Conservation (phyloP, 2,329 filamentous ascomycete genomes). For the Diaporthe australafricana region DNA sequence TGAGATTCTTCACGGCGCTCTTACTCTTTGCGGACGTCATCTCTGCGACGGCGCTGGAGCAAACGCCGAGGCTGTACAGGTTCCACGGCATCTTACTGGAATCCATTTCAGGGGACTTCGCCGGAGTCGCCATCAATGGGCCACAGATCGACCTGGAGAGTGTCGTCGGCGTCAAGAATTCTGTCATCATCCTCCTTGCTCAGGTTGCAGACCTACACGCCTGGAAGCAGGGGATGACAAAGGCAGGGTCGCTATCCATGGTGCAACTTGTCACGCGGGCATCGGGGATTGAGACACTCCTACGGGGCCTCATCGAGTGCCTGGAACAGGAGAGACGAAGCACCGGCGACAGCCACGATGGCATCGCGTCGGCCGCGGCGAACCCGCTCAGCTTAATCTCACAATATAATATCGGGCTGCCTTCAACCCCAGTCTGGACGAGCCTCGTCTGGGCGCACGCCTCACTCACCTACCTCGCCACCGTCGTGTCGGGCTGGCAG, state of each 20-base stretch:
- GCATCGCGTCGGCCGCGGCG: not conserved
- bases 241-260: slow-evolving; percentile 56
- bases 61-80: slow-evolving; percentile 47
- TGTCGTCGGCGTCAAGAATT: slow-evolving; percentile 68
- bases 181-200: slow-evolving; percentile 65
- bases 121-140: slow-evolving; percentile 45
- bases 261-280: slow-evolving; percentile 52
- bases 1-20: slow-evolving; percentile 48
- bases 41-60: slow-evolving; percentile 47
- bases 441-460: slow-evolving; percentile 59
- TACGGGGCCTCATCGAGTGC: slow-evolving; percentile 48
- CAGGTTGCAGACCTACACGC: slow-evolving; percentile 64
- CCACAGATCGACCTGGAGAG: slow-evolving; percentile 58
- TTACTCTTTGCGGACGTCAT: slow-evolving; percentile 52
- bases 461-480: slow-evolving; percentile 58
- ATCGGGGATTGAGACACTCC: slow-evolving; percentile 51
- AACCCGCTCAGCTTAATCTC: slow-evolving; percentile 29
- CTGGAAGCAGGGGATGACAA: slow-evolving; percentile 64
- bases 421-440: not conserved
- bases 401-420: not conserved
- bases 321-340: slow-evolving; percentile 43
- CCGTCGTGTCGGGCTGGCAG: slow-evolving; percentile 64
- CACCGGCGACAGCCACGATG: slow-evolving; percentile 45
- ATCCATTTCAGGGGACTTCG: not conserved
- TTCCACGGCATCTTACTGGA: slow-evolving; percentile 53